Percentiles rank a stretch among this genome's conserved stretches.
Evolutionary conservation across 768 basidiomycete species (phyloP).

Genomic region (Neoboletus subvelutipes): DNA sequence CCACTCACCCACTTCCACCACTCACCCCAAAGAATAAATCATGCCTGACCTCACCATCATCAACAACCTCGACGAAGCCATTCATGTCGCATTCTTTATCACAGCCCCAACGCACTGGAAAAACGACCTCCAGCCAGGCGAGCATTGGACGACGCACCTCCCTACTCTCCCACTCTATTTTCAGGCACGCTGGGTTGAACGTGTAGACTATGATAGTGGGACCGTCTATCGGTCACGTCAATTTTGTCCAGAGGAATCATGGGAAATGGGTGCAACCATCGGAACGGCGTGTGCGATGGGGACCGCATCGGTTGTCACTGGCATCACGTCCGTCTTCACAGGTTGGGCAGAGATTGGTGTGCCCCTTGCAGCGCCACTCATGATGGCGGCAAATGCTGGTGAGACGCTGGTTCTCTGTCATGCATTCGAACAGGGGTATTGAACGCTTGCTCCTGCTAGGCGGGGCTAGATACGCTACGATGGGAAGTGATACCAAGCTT

Average conservation of each 20-base stretch:
- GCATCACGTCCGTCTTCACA: neutral
- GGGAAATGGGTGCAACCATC: constrained; percentile 19
- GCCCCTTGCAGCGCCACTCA: constrained; percentile 3
- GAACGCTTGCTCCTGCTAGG: constrained; percentile 1
- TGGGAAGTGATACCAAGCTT: constrained; percentile 4
- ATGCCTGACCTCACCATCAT: constrained; percentile 23
- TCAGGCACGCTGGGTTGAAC: constrained; percentile 16
- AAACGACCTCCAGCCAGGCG: constrained; percentile 18
- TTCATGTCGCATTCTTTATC: constrained; percentile 24
- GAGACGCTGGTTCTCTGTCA: neutral
- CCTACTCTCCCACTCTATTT: constrained; percentile 12
- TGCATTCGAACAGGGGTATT: neutral
- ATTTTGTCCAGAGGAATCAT: too few species aligned
- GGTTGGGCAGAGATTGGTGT: constrained; percentile 1
- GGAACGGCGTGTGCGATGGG: constrained; percentile 19
- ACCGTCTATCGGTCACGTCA: constrained; percentile 3
- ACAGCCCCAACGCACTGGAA: constrained; percentile 9
- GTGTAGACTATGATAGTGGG: constrained; percentile 10
- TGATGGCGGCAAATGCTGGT: constrained; percentile 17
- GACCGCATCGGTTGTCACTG: too few species aligned
- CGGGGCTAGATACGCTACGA: constrained; percentile 5
- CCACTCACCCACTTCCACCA: neutral
- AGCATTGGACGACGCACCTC: constrained; percentile 17
- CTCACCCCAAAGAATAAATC: neutral
- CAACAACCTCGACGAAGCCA: constrained; percentile 19